Percentiles rank a stretch among this genome's conserved stretches.
These are phyloP conservation scores for Acer yangbiense DNA, from an alignment of 345 rosid genomes.

Conservation along the genomic window DNA sequence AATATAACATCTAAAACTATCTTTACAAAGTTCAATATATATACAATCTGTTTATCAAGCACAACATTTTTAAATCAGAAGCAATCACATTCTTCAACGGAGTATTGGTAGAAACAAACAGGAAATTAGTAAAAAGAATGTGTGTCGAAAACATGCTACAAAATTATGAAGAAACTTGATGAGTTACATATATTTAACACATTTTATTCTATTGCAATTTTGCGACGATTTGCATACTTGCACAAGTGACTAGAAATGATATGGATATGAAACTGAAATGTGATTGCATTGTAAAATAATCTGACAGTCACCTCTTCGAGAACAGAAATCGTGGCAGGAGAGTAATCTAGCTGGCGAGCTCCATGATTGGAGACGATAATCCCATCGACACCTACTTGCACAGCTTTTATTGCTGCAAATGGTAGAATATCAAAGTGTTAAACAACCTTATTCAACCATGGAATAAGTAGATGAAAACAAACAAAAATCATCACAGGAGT, in stretches of 20 bases:
- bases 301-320: constrained; percentile 61
- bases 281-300: background rate
- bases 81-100: background rate
- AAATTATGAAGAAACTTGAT: too few relatives aligned
- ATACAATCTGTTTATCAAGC: background rate
- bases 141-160: too few relatives aligned
- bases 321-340: constrained; percentile 64
- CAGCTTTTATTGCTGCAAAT: constrained; percentile 65
- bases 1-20: background rate
- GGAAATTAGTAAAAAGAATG: too few relatives aligned
- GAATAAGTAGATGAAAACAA: too few relatives aligned
- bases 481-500: too few relatives aligned
- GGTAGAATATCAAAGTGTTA: background rate
- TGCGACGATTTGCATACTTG: background rate
- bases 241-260: background rate
- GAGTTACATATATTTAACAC: too few relatives aligned
- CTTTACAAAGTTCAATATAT: background rate
- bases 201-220: too few relatives aligned
- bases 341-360: constrained; percentile 73
- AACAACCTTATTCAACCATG: background rate
- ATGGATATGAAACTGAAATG: background rate
- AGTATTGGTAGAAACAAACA: too few relatives aligned
- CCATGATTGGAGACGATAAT: constrained; percentile 85
- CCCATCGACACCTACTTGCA: constrained; percentile 69
- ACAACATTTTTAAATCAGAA: background rate